Conservation (phyloP, 768 basidiomycete genomes). For the Psilocybe cubensis region DNA sequence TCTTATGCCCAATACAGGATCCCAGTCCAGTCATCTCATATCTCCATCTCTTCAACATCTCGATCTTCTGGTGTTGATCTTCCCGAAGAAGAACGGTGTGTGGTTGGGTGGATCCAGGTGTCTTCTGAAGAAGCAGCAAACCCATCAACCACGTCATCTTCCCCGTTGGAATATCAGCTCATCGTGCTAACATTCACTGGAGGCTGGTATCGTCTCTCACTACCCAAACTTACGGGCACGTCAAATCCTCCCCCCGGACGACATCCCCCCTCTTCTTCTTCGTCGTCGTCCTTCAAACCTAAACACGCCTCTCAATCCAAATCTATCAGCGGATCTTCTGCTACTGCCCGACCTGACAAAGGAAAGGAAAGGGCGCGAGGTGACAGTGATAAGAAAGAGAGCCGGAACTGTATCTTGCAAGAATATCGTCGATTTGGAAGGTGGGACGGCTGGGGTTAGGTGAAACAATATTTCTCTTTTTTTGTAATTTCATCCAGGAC, state of each 20-base stretch:
- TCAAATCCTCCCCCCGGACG: conserved; percentile 18
- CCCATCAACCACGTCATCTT: conserved; percentile 13
- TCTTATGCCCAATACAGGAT: conserved; percentile 93
- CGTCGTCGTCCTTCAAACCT: conserved; percentile 48
- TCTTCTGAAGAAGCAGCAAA: conserved; percentile 40
- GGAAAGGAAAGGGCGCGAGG: conserved; percentile 66
- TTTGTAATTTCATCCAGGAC: not conserved
- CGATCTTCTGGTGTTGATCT: conserved; percentile 61
- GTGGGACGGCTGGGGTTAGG: conserved; percentile 86
- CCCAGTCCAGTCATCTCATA: conserved; percentile 82
- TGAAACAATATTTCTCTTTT: not conserved
- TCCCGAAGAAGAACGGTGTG: conserved; percentile 83
- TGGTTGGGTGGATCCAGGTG: conserved; percentile 82
- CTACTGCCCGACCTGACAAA: conserved; percentile 51
- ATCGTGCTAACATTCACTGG: conserved; percentile 86
- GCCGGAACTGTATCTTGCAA: conserved; percentile 66
- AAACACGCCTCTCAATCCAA: conserved; percentile 36
- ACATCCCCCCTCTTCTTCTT: conserved; percentile 10
- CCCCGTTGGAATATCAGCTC: conserved; percentile 65
- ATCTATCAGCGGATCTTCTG: conserved; percentile 60
- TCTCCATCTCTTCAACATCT: conserved; percentile 74
- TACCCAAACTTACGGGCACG: conserved; percentile 45
- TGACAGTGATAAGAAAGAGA: conserved; percentile 60
- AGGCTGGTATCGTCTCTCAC: conserved; percentile 87
- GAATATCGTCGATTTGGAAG: conserved; percentile 85